Evolutionary conservation across 257 asterid genomes (phyloP).

Genomic region (Solanum clarkiae): DNA sequence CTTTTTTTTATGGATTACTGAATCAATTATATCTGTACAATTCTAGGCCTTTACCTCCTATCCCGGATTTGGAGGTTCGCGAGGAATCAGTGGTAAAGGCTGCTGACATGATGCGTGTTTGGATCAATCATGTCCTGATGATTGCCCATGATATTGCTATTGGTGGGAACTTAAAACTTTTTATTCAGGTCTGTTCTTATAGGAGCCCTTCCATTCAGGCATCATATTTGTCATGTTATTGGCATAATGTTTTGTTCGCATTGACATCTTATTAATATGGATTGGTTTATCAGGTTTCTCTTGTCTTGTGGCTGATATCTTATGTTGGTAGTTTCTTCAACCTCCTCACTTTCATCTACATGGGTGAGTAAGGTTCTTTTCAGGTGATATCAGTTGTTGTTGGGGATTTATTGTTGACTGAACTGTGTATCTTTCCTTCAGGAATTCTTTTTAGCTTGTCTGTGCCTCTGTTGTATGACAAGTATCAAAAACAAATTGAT

Average conservation of each 20-base stretch:
- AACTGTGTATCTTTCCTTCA: conserved; percentile 12
- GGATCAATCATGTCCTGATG: conserved; percentile 51
- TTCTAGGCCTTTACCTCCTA: conserved; percentile 90
- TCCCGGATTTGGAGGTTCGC: conserved; percentile 70
- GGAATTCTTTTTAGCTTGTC: conserved; percentile 68
- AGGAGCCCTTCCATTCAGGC: neutral
- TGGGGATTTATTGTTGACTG: neutral
- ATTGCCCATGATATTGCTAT: conserved; percentile 67
- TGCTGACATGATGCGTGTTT: conserved; percentile 61
- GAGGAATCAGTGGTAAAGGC: conserved; percentile 57
- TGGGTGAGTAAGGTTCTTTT: conserved; percentile 32
- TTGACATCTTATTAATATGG: neutral
- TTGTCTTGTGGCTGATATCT: conserved; percentile 50
- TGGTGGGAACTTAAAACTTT: conserved; percentile 50
- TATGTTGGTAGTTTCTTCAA: conserved; percentile 68
- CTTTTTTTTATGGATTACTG: neutral
- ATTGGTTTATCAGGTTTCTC: conserved; percentile 50
- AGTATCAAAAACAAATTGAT: conserved; percentile 68
- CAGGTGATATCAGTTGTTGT: neutral
- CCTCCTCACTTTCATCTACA: conserved; percentile 60
- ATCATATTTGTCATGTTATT: conserved; percentile 1
- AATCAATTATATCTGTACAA: neutral
- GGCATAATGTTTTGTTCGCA: neutral
- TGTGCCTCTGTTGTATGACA: conserved; percentile 60
- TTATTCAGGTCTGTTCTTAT: conserved; percentile 43